Conservation (phyloP, 192 early-diverging fungal species). For the Glomus cerebriforme region DNA sequence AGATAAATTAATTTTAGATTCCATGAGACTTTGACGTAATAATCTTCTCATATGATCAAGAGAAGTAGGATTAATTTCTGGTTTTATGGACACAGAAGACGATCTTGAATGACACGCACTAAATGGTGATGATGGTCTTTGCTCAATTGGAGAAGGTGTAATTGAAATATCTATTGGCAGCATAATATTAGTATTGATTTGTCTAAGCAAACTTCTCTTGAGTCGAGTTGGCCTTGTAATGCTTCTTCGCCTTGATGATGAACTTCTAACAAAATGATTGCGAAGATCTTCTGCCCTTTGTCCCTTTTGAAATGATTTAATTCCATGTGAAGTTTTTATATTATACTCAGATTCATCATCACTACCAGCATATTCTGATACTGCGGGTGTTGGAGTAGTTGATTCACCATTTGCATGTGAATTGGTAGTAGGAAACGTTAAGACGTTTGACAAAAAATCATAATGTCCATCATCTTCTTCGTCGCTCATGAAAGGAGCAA, state of each 20-base stretch:
- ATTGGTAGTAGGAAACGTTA: conserved; percentile 37
- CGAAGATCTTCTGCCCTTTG: conserved; percentile 53
- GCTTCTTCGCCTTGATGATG: conserved; percentile 48
- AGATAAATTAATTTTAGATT: conserved; percentile 57
- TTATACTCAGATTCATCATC: conserved; percentile 49
- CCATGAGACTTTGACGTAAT: conserved; percentile 70
- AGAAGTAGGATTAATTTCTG: conserved; percentile 66
- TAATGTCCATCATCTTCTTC: conserved; percentile 57
- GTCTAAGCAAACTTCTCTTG: conserved; percentile 38
- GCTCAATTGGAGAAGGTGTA: conserved; percentile 39
- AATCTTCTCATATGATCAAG: conserved; percentile 67
- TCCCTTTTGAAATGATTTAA: conserved; percentile 32
- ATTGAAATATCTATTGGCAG: conserved; percentile 44
- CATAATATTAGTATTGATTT: conserved; percentile 40
- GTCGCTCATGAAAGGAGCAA: conserved; percentile 60
- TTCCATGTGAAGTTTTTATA: conserved; percentile 23
- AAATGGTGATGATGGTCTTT: conserved; percentile 41
- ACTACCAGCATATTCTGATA: conserved; percentile 36
- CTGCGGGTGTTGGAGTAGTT: conserved; percentile 23
- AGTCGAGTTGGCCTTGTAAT: conserved; percentile 44
- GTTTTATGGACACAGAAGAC: conserved; percentile 36
- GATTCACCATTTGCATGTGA: conserved; percentile 23
- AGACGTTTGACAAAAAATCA: conserved; percentile 42
- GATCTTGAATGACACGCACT: conserved; percentile 37
- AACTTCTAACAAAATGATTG: conserved; percentile 50